phyloP scores from a whole-genome alignment of 1,284 basidiomycete species.

The Thecaphora thlaspeos region DNA sequence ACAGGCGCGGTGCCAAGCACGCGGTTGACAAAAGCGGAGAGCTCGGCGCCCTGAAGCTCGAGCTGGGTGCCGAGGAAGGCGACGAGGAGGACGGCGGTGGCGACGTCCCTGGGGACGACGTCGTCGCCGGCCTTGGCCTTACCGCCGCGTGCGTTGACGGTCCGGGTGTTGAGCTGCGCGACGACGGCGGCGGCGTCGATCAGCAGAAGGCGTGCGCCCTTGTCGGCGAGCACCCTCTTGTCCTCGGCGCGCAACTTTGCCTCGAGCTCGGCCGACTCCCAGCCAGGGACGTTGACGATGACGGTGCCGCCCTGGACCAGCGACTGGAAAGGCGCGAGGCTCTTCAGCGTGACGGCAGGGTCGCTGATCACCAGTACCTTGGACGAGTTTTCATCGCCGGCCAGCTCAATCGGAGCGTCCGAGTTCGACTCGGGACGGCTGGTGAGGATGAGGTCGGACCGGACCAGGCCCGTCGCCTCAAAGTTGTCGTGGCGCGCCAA shows the following conservation, averaged over 20 bases:
- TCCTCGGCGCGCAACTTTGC: constrained; percentile 50
- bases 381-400: constrained; percentile 37
- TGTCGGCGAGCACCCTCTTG: constrained; percentile 46
- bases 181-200: constrained; percentile 47
- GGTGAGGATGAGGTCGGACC: constrained; percentile 48
- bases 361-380: constrained; percentile 49
- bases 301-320: constrained; percentile 49
- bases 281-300: constrained; percentile 49
- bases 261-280: constrained; percentile 50
- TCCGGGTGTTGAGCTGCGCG: constrained; percentile 41
- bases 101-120: constrained; percentile 40
- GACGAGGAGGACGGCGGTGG: constrained; percentile 43
- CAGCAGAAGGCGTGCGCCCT: constrained; percentile 42
- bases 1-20: constrained; percentile 49
- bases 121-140: constrained; percentile 46
- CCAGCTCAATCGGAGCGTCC: constrained; percentile 46
- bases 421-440: constrained; percentile 32
- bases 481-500: constrained; percentile 56
- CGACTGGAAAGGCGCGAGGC: constrained; percentile 45
- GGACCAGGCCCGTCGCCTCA: constrained; percentile 46
- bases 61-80: constrained; percentile 43
- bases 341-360: constrained; percentile 44
- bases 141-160: constrained; percentile 36
- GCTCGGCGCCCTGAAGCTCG: constrained; percentile 28
- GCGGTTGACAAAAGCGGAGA: constrained; percentile 32